Percentiles rank a stretch among this genome's conserved stretches.
Conservation (phyloP, 2,329 filamentous ascomycete species). For the Penicillium decumbens region DNA sequence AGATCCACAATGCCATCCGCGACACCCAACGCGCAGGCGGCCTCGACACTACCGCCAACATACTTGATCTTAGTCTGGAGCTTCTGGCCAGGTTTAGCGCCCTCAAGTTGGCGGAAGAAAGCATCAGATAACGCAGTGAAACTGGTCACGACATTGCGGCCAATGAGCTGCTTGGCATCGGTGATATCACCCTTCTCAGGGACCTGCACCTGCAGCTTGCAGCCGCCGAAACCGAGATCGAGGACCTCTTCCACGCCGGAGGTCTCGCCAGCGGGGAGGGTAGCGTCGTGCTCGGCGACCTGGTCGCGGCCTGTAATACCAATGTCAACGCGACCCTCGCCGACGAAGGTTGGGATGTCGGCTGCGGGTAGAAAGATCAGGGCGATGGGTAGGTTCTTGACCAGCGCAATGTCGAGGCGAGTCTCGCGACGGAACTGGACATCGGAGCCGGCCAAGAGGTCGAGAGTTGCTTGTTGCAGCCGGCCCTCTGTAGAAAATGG, state of each 20-base stretch:
- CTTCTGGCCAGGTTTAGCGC: conserved; percentile 27
- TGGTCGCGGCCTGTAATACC: conserved; percentile 94
- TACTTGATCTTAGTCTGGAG: conserved; percentile 85
- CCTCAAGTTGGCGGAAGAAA: conserved; percentile 79
- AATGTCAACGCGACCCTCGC: conserved; percentile 86
- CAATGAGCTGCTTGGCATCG: conserved; percentile 71
- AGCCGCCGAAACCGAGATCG: conserved; percentile 84
- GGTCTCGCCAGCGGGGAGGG: conserved; percentile 33
- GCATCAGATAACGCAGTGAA: conserved; percentile 78
- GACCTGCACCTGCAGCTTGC: conserved; percentile 95
- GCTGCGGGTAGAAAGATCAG: conserved; percentile 95
- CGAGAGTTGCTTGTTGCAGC: conserved; percentile 78
- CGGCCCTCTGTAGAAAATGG: conserved; percentile 67
- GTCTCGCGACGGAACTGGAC: conserved; percentile 95
- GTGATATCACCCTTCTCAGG: conserved; percentile 73
- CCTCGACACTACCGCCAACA: conserved; percentile 93
- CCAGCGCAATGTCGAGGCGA: conserved; percentile 92
- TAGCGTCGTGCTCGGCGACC: conserved; percentile 80
- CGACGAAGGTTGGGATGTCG: conserved; percentile 96
- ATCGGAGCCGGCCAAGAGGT: conserved; percentile 87
- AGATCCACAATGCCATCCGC: conserved; percentile 97
- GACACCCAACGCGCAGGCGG: conserved; percentile 89
- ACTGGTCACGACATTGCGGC: conserved; percentile 91
- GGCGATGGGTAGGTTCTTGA: conserved; percentile 93
- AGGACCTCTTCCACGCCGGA: conserved; percentile 77